Conservation (phyloP, 2,329 filamentous ascomycete species). For the Botrytis elliptica region DNA sequence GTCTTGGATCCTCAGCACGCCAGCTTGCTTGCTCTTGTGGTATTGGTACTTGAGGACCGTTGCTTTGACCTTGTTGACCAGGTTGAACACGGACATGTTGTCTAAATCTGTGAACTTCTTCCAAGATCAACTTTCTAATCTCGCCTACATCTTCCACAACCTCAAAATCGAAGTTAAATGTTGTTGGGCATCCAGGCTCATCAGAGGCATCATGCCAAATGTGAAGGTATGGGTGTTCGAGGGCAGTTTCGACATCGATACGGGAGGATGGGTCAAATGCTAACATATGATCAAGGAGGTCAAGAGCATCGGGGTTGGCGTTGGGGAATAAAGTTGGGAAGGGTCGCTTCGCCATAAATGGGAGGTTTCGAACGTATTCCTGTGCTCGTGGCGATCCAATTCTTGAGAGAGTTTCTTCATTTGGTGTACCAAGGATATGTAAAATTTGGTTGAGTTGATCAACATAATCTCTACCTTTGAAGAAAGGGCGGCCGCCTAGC, state of each 20-base stretch:
- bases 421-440: slow-evolving; percentile 94
- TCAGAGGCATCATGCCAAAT: slow-evolving; percentile 97
- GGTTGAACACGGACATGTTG: slow-evolving; percentile 44
- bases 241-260: slow-evolving; percentile 89
- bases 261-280: slow-evolving; percentile 93
- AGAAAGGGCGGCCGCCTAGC: slow-evolving; percentile 93
- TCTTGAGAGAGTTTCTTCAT: slow-evolving; percentile 87
- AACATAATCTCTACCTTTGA: slow-evolving; percentile 98
- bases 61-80: slow-evolving; percentile 33
- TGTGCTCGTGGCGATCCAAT: slow-evolving; percentile 95
- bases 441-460: slow-evolving; percentile 99
- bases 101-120: slow-evolving; percentile 90
- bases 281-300: slow-evolving; percentile 94
- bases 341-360: slow-evolving; percentile 88
- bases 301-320: slow-evolving; percentile 92
- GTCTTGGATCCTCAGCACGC: slow-evolving; percentile 40
- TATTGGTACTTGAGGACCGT: slow-evolving; percentile 38
- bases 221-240: slow-evolving; percentile 93
- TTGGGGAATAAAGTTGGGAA: slow-evolving; percentile 88
- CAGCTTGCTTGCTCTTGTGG: slow-evolving; percentile 37
- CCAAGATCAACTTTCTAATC: slow-evolving; percentile 95
- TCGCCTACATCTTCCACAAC: slow-evolving; percentile 92
- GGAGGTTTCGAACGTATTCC: slow-evolving; percentile 96
- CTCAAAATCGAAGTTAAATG: slow-evolving; percentile 98
- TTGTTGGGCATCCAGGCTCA: slow-evolving; percentile 88